These are phyloP conservation scores for Solanum chilense DNA, from an alignment of 257 asterid genomes.

Conservation along the genomic window DNA sequence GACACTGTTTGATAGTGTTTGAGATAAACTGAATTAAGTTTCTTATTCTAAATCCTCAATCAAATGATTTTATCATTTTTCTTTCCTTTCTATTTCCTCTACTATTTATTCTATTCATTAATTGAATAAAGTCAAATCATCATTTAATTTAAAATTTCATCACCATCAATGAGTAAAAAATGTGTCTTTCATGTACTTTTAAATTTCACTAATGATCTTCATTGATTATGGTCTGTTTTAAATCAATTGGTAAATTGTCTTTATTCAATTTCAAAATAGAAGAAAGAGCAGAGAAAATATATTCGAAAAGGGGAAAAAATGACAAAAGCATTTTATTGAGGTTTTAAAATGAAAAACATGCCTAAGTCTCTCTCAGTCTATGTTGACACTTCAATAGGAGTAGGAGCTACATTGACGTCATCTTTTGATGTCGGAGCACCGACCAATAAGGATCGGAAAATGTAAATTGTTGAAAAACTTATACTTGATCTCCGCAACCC, in stretches of 20 bases:
- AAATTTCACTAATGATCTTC: background rate
- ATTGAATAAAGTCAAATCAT: background rate
- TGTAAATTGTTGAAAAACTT: slow-evolving; percentile 37
- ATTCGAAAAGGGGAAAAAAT: background rate
- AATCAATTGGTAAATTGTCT: background rate
- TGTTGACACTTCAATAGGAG: slow-evolving; percentile 5
- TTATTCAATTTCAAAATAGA: background rate
- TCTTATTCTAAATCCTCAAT: slow-evolving; percentile 11
- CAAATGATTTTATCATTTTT: background rate
- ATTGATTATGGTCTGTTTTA: background rate
- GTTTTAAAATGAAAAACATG: slow-evolving; percentile 20
- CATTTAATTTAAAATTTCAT: background rate
- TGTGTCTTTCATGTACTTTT: background rate
- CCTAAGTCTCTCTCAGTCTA: slow-evolving; percentile 24
- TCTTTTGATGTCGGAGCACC: slow-evolving; percentile 2
- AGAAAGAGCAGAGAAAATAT: background rate
- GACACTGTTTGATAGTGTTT: background rate
- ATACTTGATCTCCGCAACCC: slow-evolving; percentile 6
- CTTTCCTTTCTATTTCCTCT: background rate
- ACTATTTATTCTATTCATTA: background rate
- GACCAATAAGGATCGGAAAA: slow-evolving; percentile 39
- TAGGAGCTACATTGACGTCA: background rate
- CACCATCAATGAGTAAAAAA: background rate
- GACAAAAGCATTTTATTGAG: background rate
- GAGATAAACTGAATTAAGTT: slow-evolving; percentile 24